A percentile compares a stretch with the other conserved stretches of the same genome.
Conservation (phyloP, 345 rosid genomes). For the Lepidium sativum region DNA sequence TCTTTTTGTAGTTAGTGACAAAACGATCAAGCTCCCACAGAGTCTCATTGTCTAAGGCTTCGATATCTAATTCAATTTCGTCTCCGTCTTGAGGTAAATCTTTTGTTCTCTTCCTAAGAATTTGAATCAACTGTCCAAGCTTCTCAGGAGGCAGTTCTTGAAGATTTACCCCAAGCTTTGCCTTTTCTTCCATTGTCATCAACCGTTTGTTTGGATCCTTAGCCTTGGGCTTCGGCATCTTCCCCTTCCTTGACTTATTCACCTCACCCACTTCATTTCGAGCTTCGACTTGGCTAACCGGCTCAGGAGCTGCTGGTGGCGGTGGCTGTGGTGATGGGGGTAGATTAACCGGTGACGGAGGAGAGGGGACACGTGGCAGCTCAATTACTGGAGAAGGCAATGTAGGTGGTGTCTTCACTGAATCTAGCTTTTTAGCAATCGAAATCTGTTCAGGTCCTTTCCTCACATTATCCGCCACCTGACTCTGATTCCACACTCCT, state of each 20-base stretch:
- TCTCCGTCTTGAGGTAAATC: constrained; percentile 69
- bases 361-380: not conserved
- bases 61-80: constrained; percentile 77
- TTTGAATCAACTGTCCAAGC: constrained; percentile 70
- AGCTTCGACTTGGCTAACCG: constrained; percentile 4
- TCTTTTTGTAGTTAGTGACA: constrained; percentile 67
- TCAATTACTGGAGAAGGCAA: constrained; percentile 21
- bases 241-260: constrained; percentile 31
- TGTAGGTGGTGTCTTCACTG: constrained; percentile 21
- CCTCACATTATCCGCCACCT: constrained; percentile 7
- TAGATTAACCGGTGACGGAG: constrained; percentile 7
- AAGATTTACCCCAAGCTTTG: constrained; percentile 54
- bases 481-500: constrained; percentile 13
- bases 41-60: constrained; percentile 67
- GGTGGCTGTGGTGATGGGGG: constrained; percentile 2
- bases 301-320: not conserved
- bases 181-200: constrained; percentile 71
- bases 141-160: constrained; percentile 81
- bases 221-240: constrained; percentile 68
- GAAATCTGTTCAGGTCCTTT: constrained; percentile 29
- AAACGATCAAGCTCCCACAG: constrained; percentile 83
- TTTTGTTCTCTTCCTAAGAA: constrained; percentile 64
- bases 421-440: constrained; percentile 25
- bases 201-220: constrained; percentile 72
- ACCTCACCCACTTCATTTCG: constrained; percentile 28